Percentiles rank a stretch among this genome's conserved stretches.
phyloP scores from a whole-genome alignment of 805 yeast genomes.

The Tetrapisispora arboricola region DNA sequence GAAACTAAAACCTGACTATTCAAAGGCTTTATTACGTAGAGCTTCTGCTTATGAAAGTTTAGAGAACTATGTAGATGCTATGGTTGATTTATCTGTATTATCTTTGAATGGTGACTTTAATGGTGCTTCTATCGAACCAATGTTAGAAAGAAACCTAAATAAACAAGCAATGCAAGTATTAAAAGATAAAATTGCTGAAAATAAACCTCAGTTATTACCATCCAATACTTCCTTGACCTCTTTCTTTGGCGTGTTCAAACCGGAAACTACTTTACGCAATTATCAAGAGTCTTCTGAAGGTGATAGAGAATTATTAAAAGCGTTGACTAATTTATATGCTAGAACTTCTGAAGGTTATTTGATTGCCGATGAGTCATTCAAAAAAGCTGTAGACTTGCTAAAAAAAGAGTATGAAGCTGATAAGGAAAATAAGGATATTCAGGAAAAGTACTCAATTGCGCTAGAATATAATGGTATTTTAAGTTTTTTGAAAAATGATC shows the following conservation, averaged over 20 bases:
- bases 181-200: slow-evolving; percentile 42
- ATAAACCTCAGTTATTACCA: slow-evolving; percentile 42
- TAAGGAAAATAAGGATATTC: slow-evolving; percentile 19
- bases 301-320: slow-evolving; percentile 55
- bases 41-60: slow-evolving; percentile 84
- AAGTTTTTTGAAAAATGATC: slow-evolving; percentile 69
- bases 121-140: slow-evolving; percentile 64
- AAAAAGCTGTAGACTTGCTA: slow-evolving; percentile 48
- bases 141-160: slow-evolving; percentile 79
- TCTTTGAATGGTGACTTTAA: slow-evolving; percentile 77
- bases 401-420: slow-evolving; percentile 18
- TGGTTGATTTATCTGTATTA: slow-evolving; percentile 83
- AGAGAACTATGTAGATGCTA: slow-evolving; percentile 71
- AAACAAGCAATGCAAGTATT: slow-evolving; percentile 68
- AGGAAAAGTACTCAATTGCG: slow-evolving; percentile 52
- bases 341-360: slow-evolving; percentile 33
- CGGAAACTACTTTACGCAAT: slow-evolving; percentile 39
- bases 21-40: slow-evolving; percentile 87
- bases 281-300: slow-evolving; percentile 48
- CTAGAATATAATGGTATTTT: slow-evolving; percentile 77
- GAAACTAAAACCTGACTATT: slow-evolving; percentile 76
- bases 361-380: slow-evolving; percentile 33
- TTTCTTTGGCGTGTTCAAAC: slow-evolving; percentile 76
- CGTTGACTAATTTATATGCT: slow-evolving; percentile 44
- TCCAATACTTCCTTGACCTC: slow-evolving; percentile 77